A percentile compares a stretch with the other conserved stretches of the same genome.
Conservation (phyloP, 2,329 filamentous ascomycete species). For the Tolypocladium album region DNA sequence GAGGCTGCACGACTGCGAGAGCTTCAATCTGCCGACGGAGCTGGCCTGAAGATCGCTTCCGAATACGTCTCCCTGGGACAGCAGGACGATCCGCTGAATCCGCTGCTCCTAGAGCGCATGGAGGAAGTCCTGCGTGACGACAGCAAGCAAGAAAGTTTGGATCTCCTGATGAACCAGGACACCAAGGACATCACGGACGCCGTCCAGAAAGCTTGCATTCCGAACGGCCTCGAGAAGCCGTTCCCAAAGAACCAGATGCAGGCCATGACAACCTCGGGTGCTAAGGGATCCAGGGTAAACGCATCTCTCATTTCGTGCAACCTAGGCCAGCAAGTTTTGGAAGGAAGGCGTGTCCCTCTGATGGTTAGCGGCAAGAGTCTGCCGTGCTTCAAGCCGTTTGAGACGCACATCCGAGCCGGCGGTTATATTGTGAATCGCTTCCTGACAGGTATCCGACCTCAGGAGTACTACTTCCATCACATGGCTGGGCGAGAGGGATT, state of each 20-base stretch:
- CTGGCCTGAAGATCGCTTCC: constrained; percentile 71
- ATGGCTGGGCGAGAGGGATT: constrained; percentile 98
- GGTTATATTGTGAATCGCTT: constrained; percentile 94
- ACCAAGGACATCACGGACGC: constrained; percentile 62
- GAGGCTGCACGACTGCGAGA: constrained; percentile 60
- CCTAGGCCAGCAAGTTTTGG: constrained; percentile 89
- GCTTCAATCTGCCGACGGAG: constrained; percentile 52
- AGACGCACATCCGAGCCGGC: constrained; percentile 79
- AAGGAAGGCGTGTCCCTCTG: constrained; percentile 85
- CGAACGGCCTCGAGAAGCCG: constrained; percentile 71
- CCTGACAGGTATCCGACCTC: constrained; percentile 91
- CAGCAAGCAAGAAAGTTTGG: constrained; percentile 80
- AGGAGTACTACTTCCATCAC: constrained; percentile 99
- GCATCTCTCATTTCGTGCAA: constrained; percentile 97
- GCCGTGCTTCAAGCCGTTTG: constrained; percentile 87
- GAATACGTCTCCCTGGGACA: constrained; percentile 80
- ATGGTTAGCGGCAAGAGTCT: constrained; percentile 98
- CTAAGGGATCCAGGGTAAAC: constrained; percentile 87
- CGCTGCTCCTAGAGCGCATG: constrained; percentile 64
- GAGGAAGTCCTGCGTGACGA: constrained; percentile 90
- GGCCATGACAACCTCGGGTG: constrained; percentile 93
- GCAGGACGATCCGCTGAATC: constrained; percentile 50
- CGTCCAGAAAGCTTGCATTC: constrained; percentile 72
- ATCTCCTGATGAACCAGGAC: constrained; percentile 69
- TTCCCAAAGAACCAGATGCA: constrained; percentile 99